Percentiles rank a stretch among this genome's conserved stretches.
Evolutionary conservation across 164 flowering plant species (phyloP).

Genomic region (Piper betle): DNA sequence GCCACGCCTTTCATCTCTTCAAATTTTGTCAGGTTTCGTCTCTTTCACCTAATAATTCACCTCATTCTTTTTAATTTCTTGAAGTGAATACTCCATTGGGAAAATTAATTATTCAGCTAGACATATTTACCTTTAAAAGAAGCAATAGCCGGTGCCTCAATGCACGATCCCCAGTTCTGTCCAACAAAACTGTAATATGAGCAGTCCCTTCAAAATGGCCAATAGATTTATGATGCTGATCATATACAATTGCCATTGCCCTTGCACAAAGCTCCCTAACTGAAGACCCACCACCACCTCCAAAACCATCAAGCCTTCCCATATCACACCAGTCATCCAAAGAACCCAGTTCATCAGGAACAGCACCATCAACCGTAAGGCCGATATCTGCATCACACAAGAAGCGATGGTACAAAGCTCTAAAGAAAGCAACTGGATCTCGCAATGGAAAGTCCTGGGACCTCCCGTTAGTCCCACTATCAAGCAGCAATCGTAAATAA

Average conservation of each 20-base stretch:
- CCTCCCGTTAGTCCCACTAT: conserved; percentile 70
- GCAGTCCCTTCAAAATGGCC: conserved; percentile 98
- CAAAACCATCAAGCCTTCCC: conserved; percentile 99
- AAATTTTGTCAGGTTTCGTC: no score
- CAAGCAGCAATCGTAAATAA: conserved; percentile 87
- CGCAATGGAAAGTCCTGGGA: conserved; percentile 93
- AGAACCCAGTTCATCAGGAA: conserved; percentile 90
- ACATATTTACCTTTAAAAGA: conserved; percentile 59
- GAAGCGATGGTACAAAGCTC: conserved; percentile 92
- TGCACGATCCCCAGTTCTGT: conserved; percentile 92
- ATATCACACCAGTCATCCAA: conserved; percentile 99
- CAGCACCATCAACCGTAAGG: conserved; percentile 90
- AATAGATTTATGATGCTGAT: conserved; percentile 66
- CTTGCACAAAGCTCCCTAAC: conserved; percentile 99
- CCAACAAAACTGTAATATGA: conserved; percentile 86
- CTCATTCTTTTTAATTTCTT: no score
- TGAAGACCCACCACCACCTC: conserved; percentile 93
- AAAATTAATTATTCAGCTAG: neutral
- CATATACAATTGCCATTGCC: conserved; percentile 98
- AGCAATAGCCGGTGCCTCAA: conserved; percentile 84
- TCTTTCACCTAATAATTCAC: no score
- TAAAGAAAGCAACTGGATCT: conserved; percentile 89
- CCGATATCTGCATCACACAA: conserved; percentile 96
- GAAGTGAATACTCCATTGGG: no score
- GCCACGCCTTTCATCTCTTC: no score